Percentiles rank a stretch among this genome's conserved stretches.
Conservation (phyloP, 768 basidiomycete species). For the Suillus clintonianus region DNA sequence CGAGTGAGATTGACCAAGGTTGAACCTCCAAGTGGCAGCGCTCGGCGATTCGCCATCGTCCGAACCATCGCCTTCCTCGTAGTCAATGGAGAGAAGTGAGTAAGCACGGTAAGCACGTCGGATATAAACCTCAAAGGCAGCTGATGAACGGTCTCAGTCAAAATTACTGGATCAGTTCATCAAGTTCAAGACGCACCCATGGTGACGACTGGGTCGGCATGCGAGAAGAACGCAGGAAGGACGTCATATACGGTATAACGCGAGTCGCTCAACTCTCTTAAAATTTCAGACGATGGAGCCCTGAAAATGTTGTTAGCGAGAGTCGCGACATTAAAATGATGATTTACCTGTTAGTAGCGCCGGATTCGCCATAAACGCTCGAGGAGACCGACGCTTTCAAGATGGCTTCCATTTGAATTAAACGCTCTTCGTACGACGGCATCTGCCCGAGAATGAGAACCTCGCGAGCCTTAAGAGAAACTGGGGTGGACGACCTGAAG, state of each 20-base stretch:
- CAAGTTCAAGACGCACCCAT: slow-evolving; percentile 56
- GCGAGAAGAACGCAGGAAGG: slow-evolving; percentile 92
- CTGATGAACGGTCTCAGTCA: slow-evolving; percentile 36
- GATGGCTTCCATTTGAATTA: slow-evolving; percentile 91
- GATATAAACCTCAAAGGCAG: slow-evolving; percentile 94
- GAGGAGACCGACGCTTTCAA: slow-evolving; percentile 86
- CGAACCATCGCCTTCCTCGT: slow-evolving; percentile 85
- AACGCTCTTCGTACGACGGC: slow-evolving; percentile 95
- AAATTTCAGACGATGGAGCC: slow-evolving; percentile 80
- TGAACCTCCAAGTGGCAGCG: slow-evolving; percentile 93
- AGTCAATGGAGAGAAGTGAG: slow-evolving; percentile 86
- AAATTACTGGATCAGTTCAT: neutral
- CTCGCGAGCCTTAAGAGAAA: slow-evolving; percentile 94
- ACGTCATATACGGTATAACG: slow-evolving; percentile 97
- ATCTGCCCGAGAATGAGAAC: slow-evolving; percentile 95
- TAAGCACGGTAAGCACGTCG: slow-evolving; percentile 96
- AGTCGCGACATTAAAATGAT: neutral
- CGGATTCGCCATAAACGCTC: slow-evolving; percentile 88
- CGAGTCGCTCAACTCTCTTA: slow-evolving; percentile 94
- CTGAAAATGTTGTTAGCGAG: slow-evolving; percentile 38
- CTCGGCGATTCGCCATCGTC: slow-evolving; percentile 83
- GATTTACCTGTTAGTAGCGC: slow-evolving; percentile 54
- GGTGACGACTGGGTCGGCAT: slow-evolving; percentile 79
- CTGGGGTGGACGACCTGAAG: slow-evolving; percentile 81
- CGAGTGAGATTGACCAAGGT: slow-evolving; percentile 84